Conservation (phyloP, 2,329 filamentous ascomycete genomes). For the Exophiala viscosa region DNA sequence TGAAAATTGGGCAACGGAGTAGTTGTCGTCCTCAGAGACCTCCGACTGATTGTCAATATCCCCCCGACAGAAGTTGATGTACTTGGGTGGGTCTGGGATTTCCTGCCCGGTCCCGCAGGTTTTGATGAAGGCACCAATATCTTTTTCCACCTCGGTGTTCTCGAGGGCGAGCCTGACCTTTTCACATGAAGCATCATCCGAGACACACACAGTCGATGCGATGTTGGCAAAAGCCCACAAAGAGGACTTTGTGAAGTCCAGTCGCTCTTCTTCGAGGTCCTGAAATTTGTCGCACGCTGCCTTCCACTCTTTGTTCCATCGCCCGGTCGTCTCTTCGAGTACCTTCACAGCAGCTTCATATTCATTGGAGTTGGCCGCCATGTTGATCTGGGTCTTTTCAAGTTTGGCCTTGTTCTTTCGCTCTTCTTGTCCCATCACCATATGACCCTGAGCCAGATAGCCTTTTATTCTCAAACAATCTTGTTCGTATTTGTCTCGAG, state of each 20-base stretch:
- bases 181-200: constrained; percentile 93
- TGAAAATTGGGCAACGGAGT: constrained; percentile 93
- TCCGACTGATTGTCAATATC: constrained; percentile 81
- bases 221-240: constrained; percentile 98
- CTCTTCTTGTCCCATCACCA: constrained; percentile 99
- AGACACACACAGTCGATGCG: constrained; percentile 93
- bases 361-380: constrained; percentile 84
- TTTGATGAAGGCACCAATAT: constrained; percentile 83
- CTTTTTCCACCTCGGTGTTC: constrained; percentile 93
- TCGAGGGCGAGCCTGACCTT: constrained; percentile 92
- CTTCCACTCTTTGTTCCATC: constrained; percentile 99
- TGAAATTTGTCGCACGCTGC: constrained; percentile 96
- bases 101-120: constrained; percentile 91
- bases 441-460: constrained; percentile 95
- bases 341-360: constrained; percentile 92
- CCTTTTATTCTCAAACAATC: constrained; percentile 98
- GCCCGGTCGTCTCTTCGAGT: constrained; percentile 86
- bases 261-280: constrained; percentile 91
- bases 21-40: constrained; percentile 81
- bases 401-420: constrained; percentile 98
- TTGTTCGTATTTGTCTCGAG: constrained; percentile 91
- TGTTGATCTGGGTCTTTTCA: constrained; percentile 95
- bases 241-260: constrained; percentile 97
- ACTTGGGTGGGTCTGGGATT: constrained; percentile 93
- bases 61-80: constrained; percentile 97